Evolutionary conservation across 2,329 filamentous ascomycete species (phyloP).

Genomic region (Biscogniauxia sp.): DNA sequence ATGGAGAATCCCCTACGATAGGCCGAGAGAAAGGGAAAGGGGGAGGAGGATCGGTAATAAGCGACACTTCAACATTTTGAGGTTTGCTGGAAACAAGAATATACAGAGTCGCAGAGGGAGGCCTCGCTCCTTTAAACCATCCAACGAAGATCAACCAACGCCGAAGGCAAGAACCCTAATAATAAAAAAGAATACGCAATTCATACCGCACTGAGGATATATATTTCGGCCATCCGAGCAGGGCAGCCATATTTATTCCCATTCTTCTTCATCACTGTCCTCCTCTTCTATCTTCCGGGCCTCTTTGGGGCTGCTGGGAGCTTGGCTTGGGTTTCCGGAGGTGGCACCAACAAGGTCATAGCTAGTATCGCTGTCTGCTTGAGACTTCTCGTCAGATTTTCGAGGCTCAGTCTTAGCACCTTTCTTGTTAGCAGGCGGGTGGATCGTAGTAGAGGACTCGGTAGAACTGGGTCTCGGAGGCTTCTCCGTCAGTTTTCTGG

Average conservation of each 20-base stretch:
- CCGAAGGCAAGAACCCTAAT: conserved; percentile 14
- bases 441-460: conserved; percentile 60
- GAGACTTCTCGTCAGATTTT: conserved; percentile 82
- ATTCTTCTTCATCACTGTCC: conserved; percentile 57
- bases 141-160: conserved; percentile 18
- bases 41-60: conserved; percentile 6
- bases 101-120: conserved; percentile 24
- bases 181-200: conserved; percentile 8
- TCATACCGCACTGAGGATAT: conserved; percentile 7
- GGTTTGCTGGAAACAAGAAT: conserved; percentile 22
- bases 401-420: conserved; percentile 66
- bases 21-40: not conserved
- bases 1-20: not conserved
- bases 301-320: conserved; percentile 65
- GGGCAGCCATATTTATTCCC: conserved; percentile 26
- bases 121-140: conserved; percentile 17
- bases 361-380: conserved; percentile 90
- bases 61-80: conserved; percentile 13
- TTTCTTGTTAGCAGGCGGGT: conserved; percentile 44
- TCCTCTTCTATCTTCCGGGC: conserved; percentile 57
- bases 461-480: conserved; percentile 45
- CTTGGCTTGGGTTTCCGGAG: conserved; percentile 74
- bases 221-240: not conserved
- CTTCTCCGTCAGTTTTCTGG: conserved; percentile 36
- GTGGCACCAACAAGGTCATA: conserved; percentile 87